Evolutionary conservation across 148 eudicot species (phyloP).

Genomic region (Arbutus unedo): DNA sequence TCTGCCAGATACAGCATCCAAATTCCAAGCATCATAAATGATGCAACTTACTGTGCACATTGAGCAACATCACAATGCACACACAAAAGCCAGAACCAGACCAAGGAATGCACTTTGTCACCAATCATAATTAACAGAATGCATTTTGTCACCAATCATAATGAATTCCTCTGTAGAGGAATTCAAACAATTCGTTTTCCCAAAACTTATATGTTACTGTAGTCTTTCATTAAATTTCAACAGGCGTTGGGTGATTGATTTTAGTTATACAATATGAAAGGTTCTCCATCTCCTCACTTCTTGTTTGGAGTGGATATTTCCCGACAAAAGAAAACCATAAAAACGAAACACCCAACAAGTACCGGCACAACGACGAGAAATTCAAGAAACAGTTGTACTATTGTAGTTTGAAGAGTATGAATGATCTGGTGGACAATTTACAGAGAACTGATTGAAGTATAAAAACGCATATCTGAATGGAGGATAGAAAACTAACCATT

Average conservation of each 20-base stretch:
- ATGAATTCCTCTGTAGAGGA: background rate
- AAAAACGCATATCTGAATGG: background rate
- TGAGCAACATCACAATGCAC: background rate
- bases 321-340: background rate
- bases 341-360: background rate
- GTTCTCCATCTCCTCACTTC: background rate
- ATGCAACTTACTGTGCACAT: background rate
- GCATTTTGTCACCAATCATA: background rate
- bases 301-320: background rate
- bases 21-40: background rate
- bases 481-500: conserved; percentile 57
- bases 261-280: background rate
- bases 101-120: background rate
- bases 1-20: background rate
- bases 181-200: background rate
- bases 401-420: background rate
- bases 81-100: background rate
- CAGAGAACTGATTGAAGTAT: too few species aligned
- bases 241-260: background rate
- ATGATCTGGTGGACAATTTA: background rate
- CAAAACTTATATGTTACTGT: background rate
- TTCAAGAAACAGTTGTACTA: background rate
- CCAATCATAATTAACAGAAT: background rate
- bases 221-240: conserved; percentile 9
- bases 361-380: background rate